Percentiles rank a stretch among this genome's conserved stretches.
Conservation (phyloP, 2,329 filamentous ascomycete genomes). For the Diaporthe sp. region DNA sequence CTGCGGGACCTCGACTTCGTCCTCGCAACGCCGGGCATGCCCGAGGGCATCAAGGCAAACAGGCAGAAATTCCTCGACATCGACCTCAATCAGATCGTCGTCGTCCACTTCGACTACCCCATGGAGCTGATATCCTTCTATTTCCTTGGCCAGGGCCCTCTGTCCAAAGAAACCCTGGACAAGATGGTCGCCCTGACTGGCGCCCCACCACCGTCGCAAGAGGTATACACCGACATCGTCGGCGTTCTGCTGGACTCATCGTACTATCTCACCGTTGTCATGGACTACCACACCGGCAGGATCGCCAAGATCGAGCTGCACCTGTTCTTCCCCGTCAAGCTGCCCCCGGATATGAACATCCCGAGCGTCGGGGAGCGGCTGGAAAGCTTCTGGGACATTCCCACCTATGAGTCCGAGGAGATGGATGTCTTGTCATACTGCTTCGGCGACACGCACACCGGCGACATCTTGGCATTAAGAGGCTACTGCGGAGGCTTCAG, state of each 20-base stretch:
- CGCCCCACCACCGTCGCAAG: slow-evolving; percentile 34
- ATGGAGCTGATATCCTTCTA: slow-evolving; percentile 29
- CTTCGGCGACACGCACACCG: slow-evolving; percentile 32
- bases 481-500: slow-evolving; percentile 39
- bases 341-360: slow-evolving; percentile 39
- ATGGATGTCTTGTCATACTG: slow-evolving; percentile 38
- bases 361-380: slow-evolving; percentile 34
- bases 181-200: slow-evolving; percentile 34
- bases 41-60: slow-evolving; percentile 36
- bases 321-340: slow-evolving; percentile 40
- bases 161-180: slow-evolving; percentile 31
- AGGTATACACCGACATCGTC: slow-evolving; percentile 30
- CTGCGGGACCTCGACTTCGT: slow-evolving; percentile 14
- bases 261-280: slow-evolving; percentile 36
- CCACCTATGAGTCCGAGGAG: slow-evolving; percentile 37
- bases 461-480: slow-evolving; percentile 36
- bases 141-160: slow-evolving; percentile 38
- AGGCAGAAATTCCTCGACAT: slow-evolving; percentile 20
- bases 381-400: slow-evolving; percentile 36
- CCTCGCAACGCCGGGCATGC: slow-evolving; percentile 33
- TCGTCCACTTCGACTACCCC: slow-evolving; percentile 34
- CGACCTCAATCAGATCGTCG: slow-evolving; percentile 21
- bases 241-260: slow-evolving; percentile 36
- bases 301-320: slow-evolving; percentile 38
- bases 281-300: slow-evolving; percentile 36